Conservation (phyloP, 495 filamentous ascomycete genomes). For the Acidiella bohemica region DNA sequence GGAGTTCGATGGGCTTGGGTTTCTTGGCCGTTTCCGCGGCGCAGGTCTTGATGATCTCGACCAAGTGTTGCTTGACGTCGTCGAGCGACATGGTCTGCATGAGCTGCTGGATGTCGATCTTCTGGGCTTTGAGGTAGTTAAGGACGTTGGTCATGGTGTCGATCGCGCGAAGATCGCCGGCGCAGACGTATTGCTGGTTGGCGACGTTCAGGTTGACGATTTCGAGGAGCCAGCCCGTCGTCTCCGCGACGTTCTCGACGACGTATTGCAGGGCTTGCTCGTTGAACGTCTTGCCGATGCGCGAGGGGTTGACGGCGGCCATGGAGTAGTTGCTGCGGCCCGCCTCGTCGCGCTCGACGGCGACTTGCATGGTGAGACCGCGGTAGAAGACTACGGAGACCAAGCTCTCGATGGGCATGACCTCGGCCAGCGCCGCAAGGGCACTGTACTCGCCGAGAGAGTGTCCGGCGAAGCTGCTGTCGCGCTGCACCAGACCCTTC, state of each 20-base stretch:
- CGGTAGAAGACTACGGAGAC: constrained; percentile 99
- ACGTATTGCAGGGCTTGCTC: constrained; percentile 93
- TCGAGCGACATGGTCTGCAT: constrained; percentile 74
- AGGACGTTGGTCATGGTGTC: constrained; percentile 84
- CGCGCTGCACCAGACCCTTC: constrained; percentile 88
- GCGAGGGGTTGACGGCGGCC: constrained; percentile 95
- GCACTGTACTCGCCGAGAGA: constrained; percentile 98
- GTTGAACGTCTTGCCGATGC: constrained; percentile 95
- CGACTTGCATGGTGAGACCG: constrained; percentile 97
- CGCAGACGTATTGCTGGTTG: constrained; percentile 97
- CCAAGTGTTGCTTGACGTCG: constrained; percentile 66
- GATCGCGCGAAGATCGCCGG: constrained; percentile 88
- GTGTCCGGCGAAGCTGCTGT: constrained; percentile 95
- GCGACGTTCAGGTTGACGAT: constrained; percentile 99
- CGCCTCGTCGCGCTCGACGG: constrained; percentile 84
- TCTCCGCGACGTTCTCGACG: constrained; percentile 79
- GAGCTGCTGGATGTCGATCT: constrained; percentile 87
- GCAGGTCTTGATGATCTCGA: constrained; percentile 73
- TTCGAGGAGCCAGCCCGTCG: constrained; percentile 88
- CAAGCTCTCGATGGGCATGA: constrained; percentile 97
- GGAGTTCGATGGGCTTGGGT: constrained; percentile 70
- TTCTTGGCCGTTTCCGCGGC: constrained; percentile 77
- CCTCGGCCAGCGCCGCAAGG: constrained; percentile 87
- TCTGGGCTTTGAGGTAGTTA: constrained; percentile 89
- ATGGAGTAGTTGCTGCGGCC: constrained; percentile 96